Conservation (phyloP, 768 basidiomycete genomes). For the Coprinopsis cinerea region DNA sequence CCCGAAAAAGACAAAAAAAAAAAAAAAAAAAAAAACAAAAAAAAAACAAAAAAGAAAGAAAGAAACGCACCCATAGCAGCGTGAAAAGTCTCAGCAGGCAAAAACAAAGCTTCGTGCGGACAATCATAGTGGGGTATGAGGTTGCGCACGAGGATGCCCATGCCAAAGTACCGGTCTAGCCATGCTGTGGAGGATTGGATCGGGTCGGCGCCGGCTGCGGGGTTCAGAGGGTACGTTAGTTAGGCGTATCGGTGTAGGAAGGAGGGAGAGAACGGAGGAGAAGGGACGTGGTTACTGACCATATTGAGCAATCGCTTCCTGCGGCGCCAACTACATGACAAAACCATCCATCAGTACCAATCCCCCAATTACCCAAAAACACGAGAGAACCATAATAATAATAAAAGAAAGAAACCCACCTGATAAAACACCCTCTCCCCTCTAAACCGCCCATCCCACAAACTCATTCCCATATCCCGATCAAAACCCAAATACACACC, state of each 20-base stretch:
- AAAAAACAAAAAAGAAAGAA: background rate
- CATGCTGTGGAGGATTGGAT: conserved; percentile 55
- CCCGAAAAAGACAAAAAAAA: too few species aligned
- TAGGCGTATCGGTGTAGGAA: background rate
- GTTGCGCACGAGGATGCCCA: conserved; percentile 51
- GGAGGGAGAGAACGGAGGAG: background rate
- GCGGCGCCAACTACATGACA: conserved; percentile 41
- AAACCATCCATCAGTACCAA: background rate
- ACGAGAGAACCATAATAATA: background rate
- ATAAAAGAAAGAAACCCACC: conserved; percentile 18
- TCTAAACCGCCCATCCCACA: conserved; percentile 56
- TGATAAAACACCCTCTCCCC: conserved; percentile 60
- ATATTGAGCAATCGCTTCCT: conserved; percentile 60
- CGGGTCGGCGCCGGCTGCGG: conserved; percentile 53
- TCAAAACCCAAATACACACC: conserved; percentile 56
- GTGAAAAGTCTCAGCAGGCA: conserved; percentile 51
- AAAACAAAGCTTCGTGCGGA: conserved; percentile 51
- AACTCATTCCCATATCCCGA: conserved; percentile 57
- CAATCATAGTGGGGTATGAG: conserved; percentile 67
- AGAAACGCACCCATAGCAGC: conserved; percentile 31
- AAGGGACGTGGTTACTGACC: conserved; percentile 28
- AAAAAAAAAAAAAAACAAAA: too few species aligned
- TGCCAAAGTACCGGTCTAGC: conserved; percentile 60
- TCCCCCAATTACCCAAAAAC: background rate
- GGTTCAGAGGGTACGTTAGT: background rate